These are phyloP conservation scores for Lactarius psammicola DNA, from an alignment of 768 basidiomycete species.

Conservation along the genomic window DNA sequence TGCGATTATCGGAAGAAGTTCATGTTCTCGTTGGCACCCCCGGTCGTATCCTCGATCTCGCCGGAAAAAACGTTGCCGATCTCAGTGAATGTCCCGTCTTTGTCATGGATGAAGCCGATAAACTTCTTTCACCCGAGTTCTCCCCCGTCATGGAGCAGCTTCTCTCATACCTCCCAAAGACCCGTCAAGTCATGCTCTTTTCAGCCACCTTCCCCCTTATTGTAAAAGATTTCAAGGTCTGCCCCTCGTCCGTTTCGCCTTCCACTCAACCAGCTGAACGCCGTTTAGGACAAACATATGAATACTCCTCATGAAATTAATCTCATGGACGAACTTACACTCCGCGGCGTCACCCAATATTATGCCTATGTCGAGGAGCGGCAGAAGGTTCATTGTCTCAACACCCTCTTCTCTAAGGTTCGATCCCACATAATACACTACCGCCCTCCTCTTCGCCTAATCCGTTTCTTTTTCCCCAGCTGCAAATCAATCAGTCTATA, in stretches of 20 bases:
- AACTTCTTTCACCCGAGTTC: slow-evolving; percentile 95
- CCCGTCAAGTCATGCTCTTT: slow-evolving; percentile 98
- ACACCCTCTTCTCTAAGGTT: slow-evolving; percentile 98
- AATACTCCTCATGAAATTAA: slow-evolving; percentile 94
- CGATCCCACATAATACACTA: slow-evolving; percentile 21
- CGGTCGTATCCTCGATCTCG: slow-evolving; percentile 91
- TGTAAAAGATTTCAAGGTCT: slow-evolving; percentile 97
- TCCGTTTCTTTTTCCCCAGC: slow-evolving; percentile 47
- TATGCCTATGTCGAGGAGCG: slow-evolving; percentile 99
- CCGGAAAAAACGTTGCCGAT: slow-evolving; percentile 91
- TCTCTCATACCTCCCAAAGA: slow-evolving; percentile 75
- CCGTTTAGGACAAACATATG: slow-evolving; percentile 89
- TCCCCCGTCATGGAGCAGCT: slow-evolving; percentile 98
- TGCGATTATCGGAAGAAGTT: slow-evolving; percentile 84
- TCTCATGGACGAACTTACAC: slow-evolving; percentile 98
- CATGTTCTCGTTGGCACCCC: slow-evolving; percentile 98
- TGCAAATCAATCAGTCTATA: slow-evolving; percentile 99
- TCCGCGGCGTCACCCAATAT: slow-evolving; percentile 98
- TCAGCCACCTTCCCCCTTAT: slow-evolving; percentile 99
- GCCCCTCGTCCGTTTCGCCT: slow-evolving; percentile 21
- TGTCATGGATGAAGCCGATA: slow-evolving; percentile 99
- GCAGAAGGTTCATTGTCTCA: slow-evolving; percentile 99
- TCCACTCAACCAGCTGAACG: slow-evolving; percentile 22
- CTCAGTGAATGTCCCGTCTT: slow-evolving; percentile 93
- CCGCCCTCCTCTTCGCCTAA: slow-evolving; percentile 10